Evolutionary conservation across 768 basidiomycete species (phyloP).

Genomic region (Grammothele lineata): DNA sequence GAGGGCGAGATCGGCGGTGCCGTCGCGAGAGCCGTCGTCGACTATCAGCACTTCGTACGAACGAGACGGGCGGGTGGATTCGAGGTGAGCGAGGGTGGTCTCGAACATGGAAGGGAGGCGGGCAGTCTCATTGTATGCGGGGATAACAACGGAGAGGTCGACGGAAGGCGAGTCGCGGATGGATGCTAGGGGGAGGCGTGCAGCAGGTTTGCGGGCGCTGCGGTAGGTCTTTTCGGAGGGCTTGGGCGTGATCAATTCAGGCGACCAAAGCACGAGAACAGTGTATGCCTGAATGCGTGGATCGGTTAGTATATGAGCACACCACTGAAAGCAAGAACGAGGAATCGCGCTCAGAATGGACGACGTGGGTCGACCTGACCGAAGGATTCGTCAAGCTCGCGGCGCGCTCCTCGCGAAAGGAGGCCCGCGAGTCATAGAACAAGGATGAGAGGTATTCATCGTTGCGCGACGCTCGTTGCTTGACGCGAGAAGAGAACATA

Average conservation of each 20-base stretch:
- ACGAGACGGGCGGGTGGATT: slow-evolving; percentile 29
- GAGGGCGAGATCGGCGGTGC: slow-evolving; percentile 63
- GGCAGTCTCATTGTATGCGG: slow-evolving; percentile 88
- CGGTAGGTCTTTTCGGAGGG: slow-evolving; percentile 70
- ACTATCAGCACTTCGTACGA: slow-evolving; percentile 83
- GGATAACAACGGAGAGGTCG: slow-evolving; percentile 79
- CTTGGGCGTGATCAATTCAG: slow-evolving; percentile 55
- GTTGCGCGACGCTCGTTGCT: slow-evolving; percentile 10
- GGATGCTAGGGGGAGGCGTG: slow-evolving; percentile 51
- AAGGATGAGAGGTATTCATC: slow-evolving; percentile 86
- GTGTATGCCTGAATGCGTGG: slow-evolving; percentile 55
- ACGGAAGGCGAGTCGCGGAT: slow-evolving; percentile 55
- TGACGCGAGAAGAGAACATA: background rate
- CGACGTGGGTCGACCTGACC: slow-evolving; percentile 40
- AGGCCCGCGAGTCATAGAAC: slow-evolving; percentile 83
- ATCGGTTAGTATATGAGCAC: slow-evolving; percentile 6
- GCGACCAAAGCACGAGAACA: slow-evolving; percentile 71
- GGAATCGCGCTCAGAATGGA: slow-evolving; percentile 34
- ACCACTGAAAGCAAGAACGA: slow-evolving; percentile 2
- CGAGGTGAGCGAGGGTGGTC: slow-evolving; percentile 65
- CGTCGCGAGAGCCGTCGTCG: slow-evolving; percentile 86
- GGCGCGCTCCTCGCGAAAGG: slow-evolving; percentile 41
- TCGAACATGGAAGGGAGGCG: slow-evolving; percentile 83
- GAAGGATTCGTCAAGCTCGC: slow-evolving; percentile 57
- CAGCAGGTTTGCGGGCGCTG: slow-evolving; percentile 47